A percentile compares a stretch with the other conserved stretches of the same genome.
These are phyloP conservation scores for Magnolia kwangsiensis DNA, from an alignment of 164 flowering plant species.

Conservation along the genomic window DNA sequence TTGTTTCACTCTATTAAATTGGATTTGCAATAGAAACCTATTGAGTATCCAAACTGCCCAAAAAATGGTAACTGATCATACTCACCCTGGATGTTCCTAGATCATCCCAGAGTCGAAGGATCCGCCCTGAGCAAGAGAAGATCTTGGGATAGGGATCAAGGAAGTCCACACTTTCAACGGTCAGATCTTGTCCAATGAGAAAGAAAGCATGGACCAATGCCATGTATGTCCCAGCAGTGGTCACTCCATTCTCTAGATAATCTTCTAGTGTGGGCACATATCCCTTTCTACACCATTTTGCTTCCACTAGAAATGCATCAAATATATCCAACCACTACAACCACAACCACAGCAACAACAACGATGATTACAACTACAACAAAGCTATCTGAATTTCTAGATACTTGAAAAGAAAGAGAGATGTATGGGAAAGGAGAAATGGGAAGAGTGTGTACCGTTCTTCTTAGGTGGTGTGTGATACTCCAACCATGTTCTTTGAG, in stretches of 20 bases:
- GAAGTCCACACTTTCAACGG: conserved; percentile 9
- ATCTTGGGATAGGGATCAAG: conserved; percentile 22
- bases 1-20: no score
- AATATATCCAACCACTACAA: conserved; percentile 42
- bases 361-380: no score
- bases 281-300: conserved; percentile 36
- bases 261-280: conserved; percentile 34
- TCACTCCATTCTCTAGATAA: conserved; percentile 33
- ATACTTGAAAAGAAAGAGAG: background rate
- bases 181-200: conserved; percentile 23
- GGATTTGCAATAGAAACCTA: no score
- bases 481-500: conserved; percentile 23
- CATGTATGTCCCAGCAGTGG: conserved; percentile 28
- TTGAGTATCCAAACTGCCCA: background rate
- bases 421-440: conserved; percentile 11
- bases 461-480: conserved; percentile 17
- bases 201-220: conserved; percentile 33
- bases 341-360: no score
- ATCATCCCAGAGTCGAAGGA: conserved; percentile 38
- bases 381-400: background rate
- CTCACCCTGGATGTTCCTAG: conserved; percentile 29
- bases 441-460: conserved; percentile 14
- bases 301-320: conserved; percentile 34
- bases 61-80: background rate
- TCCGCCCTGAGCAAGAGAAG: conserved; percentile 22